phyloP scores from a whole-genome alignment of 345 rosid genomes.

The Streptanthus diversifolius region DNA sequence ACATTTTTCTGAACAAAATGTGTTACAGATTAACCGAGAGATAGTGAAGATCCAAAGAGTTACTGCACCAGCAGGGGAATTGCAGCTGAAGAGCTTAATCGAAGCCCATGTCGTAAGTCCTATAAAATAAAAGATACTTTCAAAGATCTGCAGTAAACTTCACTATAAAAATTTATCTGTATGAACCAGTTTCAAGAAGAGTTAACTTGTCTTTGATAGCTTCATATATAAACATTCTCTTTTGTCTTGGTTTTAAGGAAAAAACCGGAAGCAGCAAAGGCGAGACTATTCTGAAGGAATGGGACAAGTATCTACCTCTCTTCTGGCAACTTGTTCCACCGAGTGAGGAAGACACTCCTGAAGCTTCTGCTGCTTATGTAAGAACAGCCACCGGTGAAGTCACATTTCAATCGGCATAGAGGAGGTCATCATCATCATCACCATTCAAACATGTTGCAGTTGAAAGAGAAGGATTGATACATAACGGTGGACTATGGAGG shows the following conservation, averaged over 20 bases:
- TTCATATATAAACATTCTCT: not conserved
- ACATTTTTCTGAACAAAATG: not conserved
- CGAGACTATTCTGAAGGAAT: slow-evolving; percentile 57
- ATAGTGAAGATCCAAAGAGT: slow-evolving; percentile 94
- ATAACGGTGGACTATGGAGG: slow-evolving; percentile 23
- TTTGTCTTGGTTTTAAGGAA: slow-evolving; percentile 46
- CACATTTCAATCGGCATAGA: slow-evolving; percentile 70
- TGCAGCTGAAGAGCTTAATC: slow-evolving; percentile 86
- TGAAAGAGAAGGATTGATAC: slow-evolving; percentile 19
- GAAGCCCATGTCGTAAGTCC: slow-evolving; percentile 90
- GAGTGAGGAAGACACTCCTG: slow-evolving; percentile 99
- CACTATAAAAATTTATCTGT: not conserved
- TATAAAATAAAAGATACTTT: not conserved
- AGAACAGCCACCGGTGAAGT: slow-evolving; percentile 63
- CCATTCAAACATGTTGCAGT: slow-evolving; percentile 10
- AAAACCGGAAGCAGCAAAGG: slow-evolving; percentile 96
- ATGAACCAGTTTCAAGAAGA: not conserved
- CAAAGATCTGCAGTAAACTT: not conserved
- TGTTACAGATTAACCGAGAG: slow-evolving; percentile 71
- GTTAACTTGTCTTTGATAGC: not conserved
- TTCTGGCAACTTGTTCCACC: slow-evolving; percentile 99
- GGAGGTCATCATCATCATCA: slow-evolving; percentile 18
- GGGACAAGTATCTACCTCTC: slow-evolving; percentile 76
- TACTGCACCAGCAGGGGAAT: slow-evolving; percentile 93
- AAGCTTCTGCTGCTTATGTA: slow-evolving; percentile 77